These are phyloP conservation scores for Cladophialophora immunda DNA, from an alignment of 2,329 filamentous ascomycete genomes.

Conservation along the genomic window DNA sequence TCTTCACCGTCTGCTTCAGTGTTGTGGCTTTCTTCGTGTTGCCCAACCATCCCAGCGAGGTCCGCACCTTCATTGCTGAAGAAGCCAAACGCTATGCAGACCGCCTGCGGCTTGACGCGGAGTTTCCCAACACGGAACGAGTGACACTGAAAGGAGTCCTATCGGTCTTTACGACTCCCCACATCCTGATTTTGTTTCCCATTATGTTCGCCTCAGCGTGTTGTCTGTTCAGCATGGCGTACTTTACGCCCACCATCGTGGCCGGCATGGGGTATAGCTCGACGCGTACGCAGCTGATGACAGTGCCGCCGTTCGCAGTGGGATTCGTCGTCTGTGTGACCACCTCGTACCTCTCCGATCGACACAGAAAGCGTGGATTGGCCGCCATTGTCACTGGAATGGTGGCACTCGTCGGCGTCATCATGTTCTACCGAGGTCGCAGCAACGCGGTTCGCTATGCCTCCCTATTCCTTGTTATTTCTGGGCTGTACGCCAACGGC, in stretches of 20 bases:
- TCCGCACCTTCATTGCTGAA: not conserved
- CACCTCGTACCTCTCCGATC: conserved; percentile 2
- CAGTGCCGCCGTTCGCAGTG: conserved; percentile 6
- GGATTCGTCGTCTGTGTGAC: not conserved
- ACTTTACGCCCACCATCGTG: conserved; percentile 5
- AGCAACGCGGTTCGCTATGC: not conserved
- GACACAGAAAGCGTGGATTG: not conserved
- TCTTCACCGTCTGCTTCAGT: conserved; percentile 6
- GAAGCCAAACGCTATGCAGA: not conserved
- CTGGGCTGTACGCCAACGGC: too few species aligned
- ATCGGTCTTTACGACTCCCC: not conserved
- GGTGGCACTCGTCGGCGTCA: not conserved
- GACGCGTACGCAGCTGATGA: conserved; percentile 1
- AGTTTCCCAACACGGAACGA: not conserved
- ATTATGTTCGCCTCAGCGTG: not conserved
- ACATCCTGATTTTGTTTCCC: not conserved
- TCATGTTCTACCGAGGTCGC: not conserved
- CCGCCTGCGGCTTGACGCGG: not conserved
- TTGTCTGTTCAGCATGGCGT: not conserved
- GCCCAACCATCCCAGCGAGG: not conserved
- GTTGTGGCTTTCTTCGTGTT: not conserved
- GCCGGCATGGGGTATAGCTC: not conserved
- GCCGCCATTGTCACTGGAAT: not conserved
- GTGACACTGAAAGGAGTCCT: not conserved
- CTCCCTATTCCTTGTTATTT: too few species aligned